Base-by-base conservation (phyloP, 805 yeast genomes). In the Yarrowia hollandica region DNA sequence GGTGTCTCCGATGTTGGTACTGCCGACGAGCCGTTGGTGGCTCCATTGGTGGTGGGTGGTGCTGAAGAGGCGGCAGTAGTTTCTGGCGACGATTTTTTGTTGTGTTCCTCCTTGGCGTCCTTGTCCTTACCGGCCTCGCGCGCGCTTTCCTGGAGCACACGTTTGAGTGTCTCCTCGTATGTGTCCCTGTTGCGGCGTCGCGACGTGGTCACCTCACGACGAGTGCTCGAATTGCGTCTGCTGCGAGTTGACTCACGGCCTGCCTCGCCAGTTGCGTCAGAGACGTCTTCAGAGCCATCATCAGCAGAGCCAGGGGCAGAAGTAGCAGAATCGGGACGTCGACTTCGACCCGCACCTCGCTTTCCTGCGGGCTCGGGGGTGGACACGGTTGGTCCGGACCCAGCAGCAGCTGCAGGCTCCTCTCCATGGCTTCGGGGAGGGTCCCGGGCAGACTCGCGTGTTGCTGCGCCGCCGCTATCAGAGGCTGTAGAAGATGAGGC, bases 81-180 rank as follows among this genome's bases (percentile, higher is more conserved):
- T 3, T 48, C 62, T 4, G 60, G 28, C 55, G 44, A 59, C 77
- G 65, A 59, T 77, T 68, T 39, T 73, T 38, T 35, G 28, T 22
- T 33, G 30, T 12, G 3, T 25, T 34, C 44, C 26, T 52, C 58
- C 35, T 35, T 37, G 26, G 16, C 58, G 22, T 59, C 62, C 44
- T 39, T 34, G 14, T 72, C 33, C 15, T 44, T 34, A 22, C 38
- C 25, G 23, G 38, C 46, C 21, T 48, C 57, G 5, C 57, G 46
- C n/a, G 58, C 66, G 50, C 46, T 60, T 52, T 33, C 57, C n/a
- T 52, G 58, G 15, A 75, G 66, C 7, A 75, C 79, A 3, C 78
- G 69, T 34, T 72, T 72, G 42, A 75, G 66, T 10, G 72, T 71
- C 50, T 71, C 74, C 31, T 73, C 75, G 37, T 69, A 68, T 21